Base-by-base conservation (phyloP, 1,284 basidiomycete genomes). In the Pascua guehoae region DNA sequence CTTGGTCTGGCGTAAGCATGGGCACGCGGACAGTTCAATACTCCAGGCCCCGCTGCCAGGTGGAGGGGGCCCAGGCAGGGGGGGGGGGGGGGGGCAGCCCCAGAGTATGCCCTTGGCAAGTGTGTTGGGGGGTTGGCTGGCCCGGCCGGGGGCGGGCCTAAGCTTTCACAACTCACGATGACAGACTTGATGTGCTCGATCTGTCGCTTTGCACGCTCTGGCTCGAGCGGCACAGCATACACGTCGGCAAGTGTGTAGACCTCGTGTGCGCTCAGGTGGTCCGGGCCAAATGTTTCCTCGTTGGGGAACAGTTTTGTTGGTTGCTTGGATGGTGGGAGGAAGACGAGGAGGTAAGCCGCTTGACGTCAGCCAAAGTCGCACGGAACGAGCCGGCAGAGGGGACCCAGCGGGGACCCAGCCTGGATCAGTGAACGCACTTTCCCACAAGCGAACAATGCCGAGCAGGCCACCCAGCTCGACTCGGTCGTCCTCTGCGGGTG, bases 281-380 rank as follows among this genome's bases (percentile, higher is more conserved):
- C 16, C 4, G 64, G 49, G 8, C 54, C 51, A 39, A 55, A 57
- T 15, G 52, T 50, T 41, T 56, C 54, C 51, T 70, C 65, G 53
- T 57, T 60, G 12, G 66, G 62, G 53, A 70, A 72, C 16, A 70
- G 57, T 7, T 66, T 65, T 18, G 61, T 58, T 2, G 67, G 61
- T 0, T 58, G 49, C 15, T 56, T 64, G 16, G 46, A 46, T 12
- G 68, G 51, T 18, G 71, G 67, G 12, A 77, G 60, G 61, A 77
- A 76, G 8, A 76, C 69, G 24, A 76, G 56, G 11, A 78, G 61
- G 58, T 77, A 77, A 0, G 75, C 70, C 17, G 71, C 75, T 75
- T 11, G n/a, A 16, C 17, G 50, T 57, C 46, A 64, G 59, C 41
- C 41, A 12, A 2, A 36, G 10, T 38, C 41, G 24, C 24, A 32